Evolutionary conservation across 176 grass and related monocot species (phyloP), one percentile per base, ranked within the genome.

Genomic region (Paspalum notatum): DNA sequence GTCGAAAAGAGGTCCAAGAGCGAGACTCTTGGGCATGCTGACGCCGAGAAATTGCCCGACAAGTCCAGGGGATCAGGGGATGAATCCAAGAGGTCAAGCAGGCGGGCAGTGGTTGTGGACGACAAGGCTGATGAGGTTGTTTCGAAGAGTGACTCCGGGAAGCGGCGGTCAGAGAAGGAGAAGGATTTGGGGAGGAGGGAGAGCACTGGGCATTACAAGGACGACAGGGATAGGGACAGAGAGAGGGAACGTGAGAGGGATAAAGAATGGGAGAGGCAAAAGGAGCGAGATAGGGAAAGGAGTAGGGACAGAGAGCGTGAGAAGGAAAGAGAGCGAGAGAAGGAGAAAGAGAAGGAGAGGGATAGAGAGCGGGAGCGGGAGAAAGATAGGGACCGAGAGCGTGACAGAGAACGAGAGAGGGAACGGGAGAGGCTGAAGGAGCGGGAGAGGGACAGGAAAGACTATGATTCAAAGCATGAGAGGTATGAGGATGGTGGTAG

Each of bases 1-100:
- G 75, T 87, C 38, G 93, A 91, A 37, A 98, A 98, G 75, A 87
- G 84, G 84, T 88, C 84, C 8, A 99, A 90, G 80, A 75, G 76
- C 7, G 97, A 99, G 27, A 80, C 83, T 12, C 84, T 85, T 82
- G 90, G 90, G 44, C 85, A 81, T n/a, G 80, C 82, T 42, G 89
- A 90, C 43, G 57, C 80, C 16, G 92, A 88, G 16, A 93, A 95
- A 61, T 77, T 41, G 51, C 46, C 72, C 12, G 91, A 91, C 13
- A 98, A 87, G 81, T 86, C 89, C n/a, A 93, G 87, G 82, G 71
- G 74, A 76, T 90, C 63, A 49, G 91, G 82, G 51, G 82, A 87
- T 68, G 95, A 94, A 27, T 79, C 86, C 0, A 98, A 91, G 82
- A 83, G 85, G 79, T 85, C 90, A 21, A 93, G 86, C 62, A 91